Conservation (phyloP, 1,284 basidiomycete species). For the Mycena citricolor region DNA sequence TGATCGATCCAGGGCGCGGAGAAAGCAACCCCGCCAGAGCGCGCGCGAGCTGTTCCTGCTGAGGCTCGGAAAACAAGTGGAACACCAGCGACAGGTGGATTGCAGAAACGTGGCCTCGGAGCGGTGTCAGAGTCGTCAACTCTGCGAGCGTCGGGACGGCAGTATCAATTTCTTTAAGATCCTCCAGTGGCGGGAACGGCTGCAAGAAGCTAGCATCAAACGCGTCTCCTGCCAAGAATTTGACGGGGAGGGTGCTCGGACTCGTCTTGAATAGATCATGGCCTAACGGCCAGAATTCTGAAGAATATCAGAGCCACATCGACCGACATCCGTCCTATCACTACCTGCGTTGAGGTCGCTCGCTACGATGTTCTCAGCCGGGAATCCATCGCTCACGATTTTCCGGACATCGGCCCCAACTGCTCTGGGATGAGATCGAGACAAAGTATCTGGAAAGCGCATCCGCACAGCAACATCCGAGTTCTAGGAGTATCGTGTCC, state of each 20-base stretch:
- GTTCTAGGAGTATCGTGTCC: no score
- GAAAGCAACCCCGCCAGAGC: not conserved
- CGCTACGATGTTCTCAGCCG: not conserved
- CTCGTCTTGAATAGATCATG: not conserved
- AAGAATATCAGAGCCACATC: no score
- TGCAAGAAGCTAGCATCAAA: not conserved
- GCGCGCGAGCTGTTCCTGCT: not conserved
- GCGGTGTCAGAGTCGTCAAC: not conserved
- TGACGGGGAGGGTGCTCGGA: not conserved
- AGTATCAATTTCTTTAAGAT: slow-evolving; percentile 16
- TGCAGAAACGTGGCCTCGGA: not conserved
- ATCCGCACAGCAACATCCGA: no score
- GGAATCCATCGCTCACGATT: not conserved
- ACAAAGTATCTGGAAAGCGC: no score
- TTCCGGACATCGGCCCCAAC: slow-evolving; percentile 1
- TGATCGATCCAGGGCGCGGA: not conserved
- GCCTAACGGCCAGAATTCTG: not conserved
- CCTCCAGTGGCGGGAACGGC: not conserved
- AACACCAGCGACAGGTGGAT: slow-evolving; percentile 1
- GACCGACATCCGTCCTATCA: no score
- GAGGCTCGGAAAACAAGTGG: slow-evolving; percentile 4
- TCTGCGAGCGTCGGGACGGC: not conserved
- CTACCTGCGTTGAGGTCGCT: not conserved
- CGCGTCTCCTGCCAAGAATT: slow-evolving; percentile 1
- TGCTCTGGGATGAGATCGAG: no score